These are phyloP conservation scores for Iberis pinnata DNA, from an alignment of 345 rosid species.

Conservation along the genomic window DNA sequence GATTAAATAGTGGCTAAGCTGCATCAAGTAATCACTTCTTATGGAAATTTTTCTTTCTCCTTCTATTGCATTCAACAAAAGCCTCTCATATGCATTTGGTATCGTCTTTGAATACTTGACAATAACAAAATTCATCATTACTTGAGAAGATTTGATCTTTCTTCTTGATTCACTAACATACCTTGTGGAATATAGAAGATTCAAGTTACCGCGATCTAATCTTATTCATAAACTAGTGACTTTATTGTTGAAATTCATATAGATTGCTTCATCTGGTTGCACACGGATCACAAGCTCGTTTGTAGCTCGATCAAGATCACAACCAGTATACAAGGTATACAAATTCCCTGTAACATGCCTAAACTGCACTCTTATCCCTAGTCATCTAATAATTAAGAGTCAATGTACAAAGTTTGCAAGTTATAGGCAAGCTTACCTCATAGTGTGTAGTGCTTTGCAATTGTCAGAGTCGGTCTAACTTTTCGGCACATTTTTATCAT, in stretches of 20 bases:
- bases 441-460: constrained; percentile 90
- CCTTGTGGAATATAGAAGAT: constrained; percentile 87
- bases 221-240: constrained; percentile 96
- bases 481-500: constrained; percentile 84
- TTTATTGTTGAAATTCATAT: constrained; percentile 93
- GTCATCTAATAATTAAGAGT: constrained; percentile 40
- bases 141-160: not conserved
- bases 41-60: constrained; percentile 92
- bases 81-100: constrained; percentile 98
- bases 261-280: constrained; percentile 98
- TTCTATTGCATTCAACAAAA: constrained; percentile 86
- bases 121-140: too few species aligned
- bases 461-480: constrained; percentile 83
- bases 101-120: constrained; percentile 82
- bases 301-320: constrained; percentile 76
- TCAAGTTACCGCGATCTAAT: constrained; percentile 78
- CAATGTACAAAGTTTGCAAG: not conserved
- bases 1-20: constrained; percentile 88
- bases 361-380: constrained; percentile 96
- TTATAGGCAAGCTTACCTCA: constrained; percentile 30
- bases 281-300: constrained; percentile 94
- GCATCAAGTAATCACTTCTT: constrained; percentile 93
- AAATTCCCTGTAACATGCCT: constrained; percentile 93
- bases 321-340: constrained; percentile 58
- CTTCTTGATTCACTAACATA: not conserved